These are phyloP conservation scores for Angomonas deanei DNA, from an alignment of 208 protist species.

Conservation along the genomic window DNA sequence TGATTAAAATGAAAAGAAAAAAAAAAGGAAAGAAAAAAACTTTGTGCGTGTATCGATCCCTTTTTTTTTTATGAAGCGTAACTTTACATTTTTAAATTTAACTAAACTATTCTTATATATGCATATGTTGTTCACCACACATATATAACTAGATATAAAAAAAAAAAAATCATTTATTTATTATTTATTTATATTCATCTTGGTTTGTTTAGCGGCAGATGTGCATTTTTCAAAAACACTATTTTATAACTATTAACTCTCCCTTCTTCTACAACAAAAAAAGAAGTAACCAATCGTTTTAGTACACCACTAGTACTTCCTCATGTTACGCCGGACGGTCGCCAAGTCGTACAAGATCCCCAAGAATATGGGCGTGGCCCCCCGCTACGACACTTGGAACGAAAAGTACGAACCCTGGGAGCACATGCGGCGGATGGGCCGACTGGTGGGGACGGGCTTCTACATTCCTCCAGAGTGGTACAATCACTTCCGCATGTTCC, in stretches of 20 bases:
- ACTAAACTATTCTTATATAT: too few species aligned
- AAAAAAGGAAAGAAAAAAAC: too few species aligned
- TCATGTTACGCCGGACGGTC: slow-evolving; percentile 35
- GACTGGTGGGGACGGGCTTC: slow-evolving; percentile 84
- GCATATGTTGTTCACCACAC: too few species aligned
- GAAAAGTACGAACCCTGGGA: slow-evolving; percentile 90
- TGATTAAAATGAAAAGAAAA: too few species aligned
- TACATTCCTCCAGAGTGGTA: slow-evolving; percentile 92
- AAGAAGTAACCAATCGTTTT: neutral
- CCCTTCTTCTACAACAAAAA: neutral
- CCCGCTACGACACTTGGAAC: slow-evolving; percentile 85
- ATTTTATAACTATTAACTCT: neutral
- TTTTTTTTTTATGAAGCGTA: too few species aligned
- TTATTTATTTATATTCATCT: slow-evolving; percentile 7
- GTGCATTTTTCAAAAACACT: neutral
- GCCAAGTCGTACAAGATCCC: slow-evolving; percentile 61
- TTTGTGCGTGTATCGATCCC: too few species aligned
- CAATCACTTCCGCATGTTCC: slow-evolving; percentile 91
- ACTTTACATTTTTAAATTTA: too few species aligned
- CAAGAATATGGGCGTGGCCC: slow-evolving; percentile 85
- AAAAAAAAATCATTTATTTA: slow-evolving; percentile 8
- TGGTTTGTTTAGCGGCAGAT: neutral
- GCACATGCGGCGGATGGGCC: slow-evolving; percentile 86
- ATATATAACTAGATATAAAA: slow-evolving; percentile 2
- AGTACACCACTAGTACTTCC: neutral